Base-by-base conservation (phyloP, 257 asterid genomes). In the Handroanthus guayacan region DNA sequence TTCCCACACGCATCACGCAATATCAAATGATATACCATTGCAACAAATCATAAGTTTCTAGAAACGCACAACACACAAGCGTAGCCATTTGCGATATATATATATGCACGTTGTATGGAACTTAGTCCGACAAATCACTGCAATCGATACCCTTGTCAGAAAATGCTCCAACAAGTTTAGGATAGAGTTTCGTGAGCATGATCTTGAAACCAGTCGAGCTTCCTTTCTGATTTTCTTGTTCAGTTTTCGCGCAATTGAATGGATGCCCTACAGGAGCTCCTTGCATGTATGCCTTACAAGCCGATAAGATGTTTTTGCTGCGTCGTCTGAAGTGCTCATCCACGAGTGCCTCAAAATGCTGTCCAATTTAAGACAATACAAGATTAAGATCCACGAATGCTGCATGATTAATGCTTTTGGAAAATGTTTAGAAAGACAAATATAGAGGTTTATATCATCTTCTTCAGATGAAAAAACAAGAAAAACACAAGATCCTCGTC, bases 181-280 rank as follows among this genome's bases (percentile, higher is more conserved):
- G 86, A 62, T 82, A 77, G 85, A 92, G 86, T 91, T 92, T 95
- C 36, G 85, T 70, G 34, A 95, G 93, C 93, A 91, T 87, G 75
- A 95, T 89, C 88, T 89, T 92, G 94, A 95, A 92, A 1, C 98
- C 99, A 1, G 83, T 86, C 1, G 98, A 93, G 89, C 91, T 86
- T 84, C 91, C 91, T 75, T 81, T 80, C 69, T 47, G 75, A 13
- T 3, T 68, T 79, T 80, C 87, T 62, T 82, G 82, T 52, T 85
- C 86, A 71, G 62, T 31, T 31, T 69, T 81, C 48, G 51, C 76
- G 69, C 36, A 20, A 51, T 51, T 75, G 14, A 85, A 86, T 43
- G 93, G 86, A 45, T 82, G 71, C 43, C 99, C 96, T 20, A 95
- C 79, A 0, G 89, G 95, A 77, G 91, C 94, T 54, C 96, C 99